These are phyloP conservation scores for Postia placenta DNA, from an alignment of 768 basidiomycete species.

Conservation along the genomic window DNA sequence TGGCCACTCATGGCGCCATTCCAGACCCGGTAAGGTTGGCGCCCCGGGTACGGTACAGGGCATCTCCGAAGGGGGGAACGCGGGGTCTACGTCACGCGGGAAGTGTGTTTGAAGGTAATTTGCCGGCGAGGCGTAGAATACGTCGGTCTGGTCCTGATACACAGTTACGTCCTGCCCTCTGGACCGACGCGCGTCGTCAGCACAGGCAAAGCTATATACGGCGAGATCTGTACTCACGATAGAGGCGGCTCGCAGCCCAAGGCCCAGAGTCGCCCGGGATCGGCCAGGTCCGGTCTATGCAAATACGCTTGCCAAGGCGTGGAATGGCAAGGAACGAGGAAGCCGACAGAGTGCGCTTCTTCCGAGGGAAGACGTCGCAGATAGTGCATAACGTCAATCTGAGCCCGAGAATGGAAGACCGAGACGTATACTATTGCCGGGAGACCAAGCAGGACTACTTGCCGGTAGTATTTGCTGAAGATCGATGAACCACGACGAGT, in stretches of 20 bases:
- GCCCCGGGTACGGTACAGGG: slow-evolving; percentile 47
- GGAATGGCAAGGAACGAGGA: slow-evolving; percentile 96
- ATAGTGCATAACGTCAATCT: slow-evolving; percentile 68
- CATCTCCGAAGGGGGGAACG: slow-evolving; percentile 59
- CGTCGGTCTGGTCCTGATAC: slow-evolving; percentile 76
- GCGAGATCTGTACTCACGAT: slow-evolving; percentile 41
- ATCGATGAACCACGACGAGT: slow-evolving; percentile 16
- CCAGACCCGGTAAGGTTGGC: slow-evolving; percentile 19
- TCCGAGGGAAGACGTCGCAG: slow-evolving; percentile 47
- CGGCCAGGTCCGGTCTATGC: slow-evolving; percentile 61
- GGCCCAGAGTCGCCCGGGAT: slow-evolving; percentile 62
- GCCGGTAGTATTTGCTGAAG: slow-evolving; percentile 30
- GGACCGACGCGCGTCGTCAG: slow-evolving; percentile 6
- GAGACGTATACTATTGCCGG: slow-evolving; percentile 65
- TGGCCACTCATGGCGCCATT: slow-evolving; percentile 77
- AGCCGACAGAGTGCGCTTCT: slow-evolving; percentile 55
- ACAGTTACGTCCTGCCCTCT: slow-evolving; percentile 45
- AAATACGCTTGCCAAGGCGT: slow-evolving; percentile 89
- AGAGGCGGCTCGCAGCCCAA: slow-evolving; percentile 92
- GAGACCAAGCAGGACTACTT: slow-evolving; percentile 45
- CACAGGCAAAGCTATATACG: background rate
- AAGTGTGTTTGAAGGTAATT: slow-evolving; percentile 64
- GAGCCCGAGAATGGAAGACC: slow-evolving; percentile 74
- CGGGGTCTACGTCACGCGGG: slow-evolving; percentile 51
- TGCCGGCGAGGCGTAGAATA: slow-evolving; percentile 72